Conservation (phyloP, 305 asterid species). For the Fraxinus floribunda region DNA sequence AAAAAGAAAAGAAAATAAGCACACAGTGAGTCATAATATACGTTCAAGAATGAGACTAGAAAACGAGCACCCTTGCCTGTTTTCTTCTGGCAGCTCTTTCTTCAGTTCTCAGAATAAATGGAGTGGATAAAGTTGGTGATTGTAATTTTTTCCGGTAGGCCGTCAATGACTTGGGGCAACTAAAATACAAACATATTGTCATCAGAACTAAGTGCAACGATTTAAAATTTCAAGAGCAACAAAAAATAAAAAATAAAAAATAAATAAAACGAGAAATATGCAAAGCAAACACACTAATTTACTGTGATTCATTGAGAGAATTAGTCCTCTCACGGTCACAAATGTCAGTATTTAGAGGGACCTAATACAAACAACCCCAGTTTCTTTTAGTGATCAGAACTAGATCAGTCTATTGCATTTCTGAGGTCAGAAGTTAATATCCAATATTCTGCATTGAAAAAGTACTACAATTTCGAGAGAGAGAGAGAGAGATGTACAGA, state of each 20-base stretch:
- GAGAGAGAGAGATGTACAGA: neutral
- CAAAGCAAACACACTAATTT: neutral
- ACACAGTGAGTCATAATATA: neutral
- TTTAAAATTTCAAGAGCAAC: neutral
- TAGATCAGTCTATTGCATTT: neutral
- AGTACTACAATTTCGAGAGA: neutral
- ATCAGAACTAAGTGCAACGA: neutral
- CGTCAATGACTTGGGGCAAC: slow-evolving; percentile 70
- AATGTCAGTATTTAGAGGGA: neutral
- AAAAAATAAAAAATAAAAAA: neutral
- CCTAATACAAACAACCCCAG: neutral
- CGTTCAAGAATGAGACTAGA: neutral
- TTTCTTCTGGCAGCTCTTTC: slow-evolving; percentile 86
- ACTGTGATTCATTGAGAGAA: neutral
- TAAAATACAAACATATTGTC: slow-evolving; percentile 27
- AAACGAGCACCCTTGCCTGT: slow-evolving; percentile 50
- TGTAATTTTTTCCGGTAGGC: slow-evolving; percentile 67
- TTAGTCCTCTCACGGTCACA: neutral
- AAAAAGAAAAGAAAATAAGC: neutral
- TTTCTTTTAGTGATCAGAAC: neutral
- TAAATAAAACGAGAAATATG: neutral
- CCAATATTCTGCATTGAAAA: neutral
- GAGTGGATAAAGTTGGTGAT: slow-evolving; percentile 70
- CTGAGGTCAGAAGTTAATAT: neutral
- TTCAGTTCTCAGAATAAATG: slow-evolving; percentile 72